phyloP scores from a whole-genome alignment of 371 early-diverging fungal species.

The Enteropsectra breve region DNA sequence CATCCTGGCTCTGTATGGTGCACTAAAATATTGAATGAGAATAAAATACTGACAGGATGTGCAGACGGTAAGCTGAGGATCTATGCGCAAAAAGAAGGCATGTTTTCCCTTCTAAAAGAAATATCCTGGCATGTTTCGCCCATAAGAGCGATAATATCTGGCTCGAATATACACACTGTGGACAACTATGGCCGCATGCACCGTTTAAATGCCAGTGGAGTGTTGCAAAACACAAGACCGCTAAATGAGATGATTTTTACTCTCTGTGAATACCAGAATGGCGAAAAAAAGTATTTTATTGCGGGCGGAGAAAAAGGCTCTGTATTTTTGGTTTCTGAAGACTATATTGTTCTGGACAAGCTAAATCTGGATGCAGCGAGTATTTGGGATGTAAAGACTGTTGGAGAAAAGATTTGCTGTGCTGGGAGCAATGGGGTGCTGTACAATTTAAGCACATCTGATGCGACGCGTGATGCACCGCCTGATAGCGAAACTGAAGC shows the following conservation, averaged over 20 bases:
- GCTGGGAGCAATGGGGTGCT: conserved; percentile 52
- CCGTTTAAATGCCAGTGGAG: conserved; percentile 29
- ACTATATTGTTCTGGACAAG: conserved; percentile 26
- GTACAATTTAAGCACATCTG: conserved; percentile 32
- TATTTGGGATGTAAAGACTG: conserved; percentile 41
- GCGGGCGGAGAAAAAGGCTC: conserved; percentile 56
- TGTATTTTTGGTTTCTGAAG: conserved; percentile 34
- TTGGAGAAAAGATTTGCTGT: conserved; percentile 30
- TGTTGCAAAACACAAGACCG: conserved; percentile 25
- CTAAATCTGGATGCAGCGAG: conserved; percentile 28
- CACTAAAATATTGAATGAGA: conserved; percentile 34
- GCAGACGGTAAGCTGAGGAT: conserved; percentile 48
- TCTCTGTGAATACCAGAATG: conserved; percentile 15
- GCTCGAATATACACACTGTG: conserved; percentile 40
- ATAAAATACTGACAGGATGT: conserved; percentile 50
- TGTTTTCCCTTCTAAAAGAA: conserved; percentile 24
- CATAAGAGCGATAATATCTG: conserved; percentile 46
- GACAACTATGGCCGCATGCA: conserved; percentile 57
- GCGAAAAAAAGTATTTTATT: too few relatives aligned
- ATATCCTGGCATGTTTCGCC: conserved; percentile 39
- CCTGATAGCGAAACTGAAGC: background rate
- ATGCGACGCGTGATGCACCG: background rate
- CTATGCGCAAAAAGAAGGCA: conserved; percentile 32
- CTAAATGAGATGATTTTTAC: conserved; percentile 43
- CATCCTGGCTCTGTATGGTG: conserved; percentile 54